Base-by-base conservation (phyloP, 23 red algal genomes). In the Gracilaria vermiculophylla region DNA sequence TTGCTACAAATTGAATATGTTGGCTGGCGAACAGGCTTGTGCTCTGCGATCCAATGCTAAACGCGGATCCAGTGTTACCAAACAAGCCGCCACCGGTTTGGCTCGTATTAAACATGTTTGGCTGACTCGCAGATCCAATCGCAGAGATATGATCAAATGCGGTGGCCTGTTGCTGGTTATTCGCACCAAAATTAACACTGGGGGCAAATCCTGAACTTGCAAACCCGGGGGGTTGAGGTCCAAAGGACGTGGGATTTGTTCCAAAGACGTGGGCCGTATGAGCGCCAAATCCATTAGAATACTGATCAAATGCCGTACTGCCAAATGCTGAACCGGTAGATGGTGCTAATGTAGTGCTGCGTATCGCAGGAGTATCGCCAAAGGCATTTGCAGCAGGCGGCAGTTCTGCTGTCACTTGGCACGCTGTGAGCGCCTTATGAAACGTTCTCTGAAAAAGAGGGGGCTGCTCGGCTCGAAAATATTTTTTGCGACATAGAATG, bases 291-390 rank as follows among this genome's bases (percentile, higher is more conserved):
- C 87, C 87, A 19, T 40, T 60, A 20, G 53, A 52, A 25, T 43
- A n/a, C 66, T 88, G 84, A 29, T 70, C 84, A 85, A 85, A 85
- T 36, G 31, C 84, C 10, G 47, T 25, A 24, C n/a, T n/a, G 2
- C 84, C 84, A 66, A 88, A 88, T 7, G 16, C 84, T 45, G 34
- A 45, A 20, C 27, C 31, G 7, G 62, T 67, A 58, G 50, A 57
- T 49, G 76, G 37, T 29, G 14, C 76, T 47, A 73, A 73, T 8
- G 67, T 11, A 29, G 70, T 47, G 35, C 14, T 64, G 27, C 41
- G 45, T 21, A 91, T 81, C 34, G 45, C 87, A 70, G 75, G 53
- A 2, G 64, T 81, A 39, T 60, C 72, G 2, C 87, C 87, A 67
- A 91, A 72, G 14, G 70, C 74, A 20, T n/a, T 37, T 2, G 73